These are phyloP conservation scores for Aureobasidium subglaciale DNA, from an alignment of 2,329 filamentous ascomycete genomes.

Conservation along the genomic window DNA sequence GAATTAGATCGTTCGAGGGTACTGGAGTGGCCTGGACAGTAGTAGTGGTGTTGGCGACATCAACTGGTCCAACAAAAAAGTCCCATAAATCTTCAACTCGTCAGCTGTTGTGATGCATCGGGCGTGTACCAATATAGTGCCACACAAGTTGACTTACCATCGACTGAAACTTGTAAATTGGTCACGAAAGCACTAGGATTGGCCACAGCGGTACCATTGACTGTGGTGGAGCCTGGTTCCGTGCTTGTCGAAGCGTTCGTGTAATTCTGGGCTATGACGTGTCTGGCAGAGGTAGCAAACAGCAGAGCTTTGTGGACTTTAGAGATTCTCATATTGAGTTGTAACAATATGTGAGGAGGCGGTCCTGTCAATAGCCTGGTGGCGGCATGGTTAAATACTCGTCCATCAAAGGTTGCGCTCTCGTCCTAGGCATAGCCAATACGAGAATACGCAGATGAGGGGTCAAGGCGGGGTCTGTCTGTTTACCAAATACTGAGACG, in stretches of 20 bases:
- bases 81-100: constrained; percentile 24
- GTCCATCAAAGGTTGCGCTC: no score
- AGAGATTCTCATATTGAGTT: neutral
- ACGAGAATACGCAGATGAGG: neutral
- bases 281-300: neutral
- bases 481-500: neutral
- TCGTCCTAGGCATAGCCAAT: no score
- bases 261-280: neutral
- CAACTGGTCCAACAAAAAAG: constrained; percentile 25
- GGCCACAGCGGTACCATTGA: constrained; percentile 18
- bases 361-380: neutral
- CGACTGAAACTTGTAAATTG: constrained; percentile 21
- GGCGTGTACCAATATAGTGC: neutral
- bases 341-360: neutral
- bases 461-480: neutral
- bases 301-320: neutral
- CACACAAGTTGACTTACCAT: constrained; percentile 1
- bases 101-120: no score
- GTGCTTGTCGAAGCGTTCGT: neutral
- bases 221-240: constrained; percentile 15
- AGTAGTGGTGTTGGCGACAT: constrained; percentile 22
- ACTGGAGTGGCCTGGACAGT: constrained; percentile 30
- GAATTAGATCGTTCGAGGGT: constrained; percentile 29
- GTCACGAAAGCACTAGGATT: constrained; percentile 20
- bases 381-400: neutral